Evolutionary conservation across 345 rosid genomes (phyloP).

Genomic region (Gossypium mustelinum): DNA sequence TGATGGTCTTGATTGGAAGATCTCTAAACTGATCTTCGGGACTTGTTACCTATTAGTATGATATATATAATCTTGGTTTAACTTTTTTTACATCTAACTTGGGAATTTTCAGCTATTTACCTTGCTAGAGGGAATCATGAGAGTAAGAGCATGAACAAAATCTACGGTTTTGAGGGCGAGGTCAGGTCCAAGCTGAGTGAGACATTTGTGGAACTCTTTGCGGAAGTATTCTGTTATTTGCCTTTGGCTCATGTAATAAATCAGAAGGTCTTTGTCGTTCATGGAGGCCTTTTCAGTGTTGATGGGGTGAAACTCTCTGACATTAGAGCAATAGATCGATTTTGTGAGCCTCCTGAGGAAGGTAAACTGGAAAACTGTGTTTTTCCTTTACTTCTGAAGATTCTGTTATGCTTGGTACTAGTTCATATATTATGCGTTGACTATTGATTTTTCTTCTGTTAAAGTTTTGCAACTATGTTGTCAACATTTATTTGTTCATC

Average conservation of each 20-base stretch:
- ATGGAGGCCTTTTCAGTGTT: slow-evolving; percentile 96
- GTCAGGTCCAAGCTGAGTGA: slow-evolving; percentile 93
- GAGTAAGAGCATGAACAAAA: slow-evolving; percentile 99
- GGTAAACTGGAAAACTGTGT: slow-evolving; percentile 38
- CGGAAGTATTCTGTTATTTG: slow-evolving; percentile 92
- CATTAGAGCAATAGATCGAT: slow-evolving; percentile 79
- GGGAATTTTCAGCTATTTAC: slow-evolving; percentile 63
- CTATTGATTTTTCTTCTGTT: background rate
- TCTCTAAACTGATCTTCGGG: background rate
- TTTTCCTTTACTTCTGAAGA: background rate
- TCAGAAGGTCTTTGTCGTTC: slow-evolving; percentile 76
- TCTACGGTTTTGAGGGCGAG: slow-evolving; percentile 98
- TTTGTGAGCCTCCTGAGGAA: slow-evolving; percentile 98
- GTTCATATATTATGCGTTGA: background rate
- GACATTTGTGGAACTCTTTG: slow-evolving; percentile 88
- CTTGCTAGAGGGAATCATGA: slow-evolving; percentile 98
- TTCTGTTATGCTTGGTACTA: background rate
- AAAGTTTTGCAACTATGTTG: background rate
- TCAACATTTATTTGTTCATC: background rate
- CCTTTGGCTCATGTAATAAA: slow-evolving; percentile 93
- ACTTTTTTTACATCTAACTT: slow-evolving; percentile 6
- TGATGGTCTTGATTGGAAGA: background rate
- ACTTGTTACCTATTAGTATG: background rate
- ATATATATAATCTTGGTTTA: slow-evolving; percentile 6
- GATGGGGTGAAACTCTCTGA: slow-evolving; percentile 95